Conservation (phyloP, 345 rosid genomes). For the Euphorbia peplus region DNA sequence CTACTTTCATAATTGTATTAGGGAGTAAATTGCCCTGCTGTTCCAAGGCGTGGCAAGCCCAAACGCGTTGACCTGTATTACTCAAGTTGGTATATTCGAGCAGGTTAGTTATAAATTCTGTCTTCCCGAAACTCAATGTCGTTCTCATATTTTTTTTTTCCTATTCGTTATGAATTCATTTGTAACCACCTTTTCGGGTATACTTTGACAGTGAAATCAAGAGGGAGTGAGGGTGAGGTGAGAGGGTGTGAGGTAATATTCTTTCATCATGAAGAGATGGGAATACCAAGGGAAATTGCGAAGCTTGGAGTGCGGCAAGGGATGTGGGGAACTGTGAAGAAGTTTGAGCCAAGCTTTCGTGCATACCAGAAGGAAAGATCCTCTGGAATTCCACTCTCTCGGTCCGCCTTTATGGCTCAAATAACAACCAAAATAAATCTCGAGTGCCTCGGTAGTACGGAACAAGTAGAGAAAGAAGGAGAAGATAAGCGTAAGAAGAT, state of each 20-base stretch:
- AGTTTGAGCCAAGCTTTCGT: constrained; percentile 78
- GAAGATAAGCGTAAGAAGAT: constrained; percentile 36
- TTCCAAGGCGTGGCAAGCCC: constrained; percentile 74
- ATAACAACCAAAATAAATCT: constrained; percentile 72
- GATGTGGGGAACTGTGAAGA: constrained; percentile 99
- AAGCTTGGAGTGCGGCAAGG: constrained; percentile 89
- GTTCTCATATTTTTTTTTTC: too few species aligned
- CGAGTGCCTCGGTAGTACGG: constrained; percentile 54
- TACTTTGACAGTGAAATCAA: constrained; percentile 70
- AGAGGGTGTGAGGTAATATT: constrained; percentile 84
- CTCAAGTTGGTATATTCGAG: constrained; percentile 92
- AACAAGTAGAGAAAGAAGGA: constrained; percentile 27
- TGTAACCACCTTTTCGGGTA: neutral
- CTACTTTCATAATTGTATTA: constrained; percentile 27
- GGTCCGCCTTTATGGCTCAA: constrained; percentile 70
- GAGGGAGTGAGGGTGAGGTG: constrained; percentile 70
- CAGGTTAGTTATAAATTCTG: constrained; percentile 44
- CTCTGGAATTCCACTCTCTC: constrained; percentile 55
- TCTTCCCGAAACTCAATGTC: neutral
- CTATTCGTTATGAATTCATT: constrained; percentile 47
- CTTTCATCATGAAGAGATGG: constrained; percentile 97
- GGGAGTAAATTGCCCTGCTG: constrained; percentile 67
- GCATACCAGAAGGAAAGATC: constrained; percentile 61
- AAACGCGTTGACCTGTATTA: constrained; percentile 85
- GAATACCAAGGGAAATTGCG: constrained; percentile 94